phyloP scores from a whole-genome alignment of 2,329 filamentous ascomycete species.

The Colletotrichum lini region DNA sequence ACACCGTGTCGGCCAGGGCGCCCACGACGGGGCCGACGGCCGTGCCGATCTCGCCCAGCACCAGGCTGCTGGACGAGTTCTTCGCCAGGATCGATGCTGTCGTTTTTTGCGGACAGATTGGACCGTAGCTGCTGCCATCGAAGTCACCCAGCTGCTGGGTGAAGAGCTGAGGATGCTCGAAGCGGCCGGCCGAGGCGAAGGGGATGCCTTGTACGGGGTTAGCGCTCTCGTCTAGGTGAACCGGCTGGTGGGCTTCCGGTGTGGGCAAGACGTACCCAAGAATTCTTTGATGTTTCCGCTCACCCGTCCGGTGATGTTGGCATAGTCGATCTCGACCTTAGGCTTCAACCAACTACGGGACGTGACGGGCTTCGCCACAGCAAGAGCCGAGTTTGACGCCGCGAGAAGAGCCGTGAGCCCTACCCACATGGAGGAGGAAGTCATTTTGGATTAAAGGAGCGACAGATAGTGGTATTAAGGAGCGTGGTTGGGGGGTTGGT shows the following conservation, averaged over 20 bases:
- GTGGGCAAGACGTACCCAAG: neutral
- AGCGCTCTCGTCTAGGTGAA: accelerated
- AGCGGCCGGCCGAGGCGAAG: slow-evolving; percentile 27
- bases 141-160: slow-evolving; percentile 24
- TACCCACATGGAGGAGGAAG: neutral
- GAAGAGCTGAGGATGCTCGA: slow-evolving; percentile 28
- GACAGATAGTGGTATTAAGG: slow-evolving; percentile 1
- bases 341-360: slow-evolving; percentile 8
- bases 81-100: slow-evolving; percentile 14
- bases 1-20: slow-evolving; percentile 23
- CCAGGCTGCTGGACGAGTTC: slow-evolving; percentile 25
- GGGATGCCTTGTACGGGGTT: slow-evolving; percentile 18
- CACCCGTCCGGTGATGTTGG: slow-evolving; percentile 16
- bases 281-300: slow-evolving; percentile 25
- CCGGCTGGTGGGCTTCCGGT: accelerated
- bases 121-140: slow-evolving; percentile 22
- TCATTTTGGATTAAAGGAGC: neutral
- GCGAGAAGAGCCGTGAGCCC: slow-evolving; percentile 10
- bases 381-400: neutral
- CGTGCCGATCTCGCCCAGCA: slow-evolving; percentile 16
- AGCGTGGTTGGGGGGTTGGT: slow-evolving; percentile 7
- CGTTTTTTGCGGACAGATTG: slow-evolving; percentile 30
- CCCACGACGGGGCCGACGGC: slow-evolving; percentile 21
- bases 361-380: slow-evolving; percentile 8
- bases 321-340: slow-evolving; percentile 27